Evolutionary conservation across 2,329 filamentous ascomycete genomes (phyloP), one percentile per base, ranked within the genome.

Genomic region (Botrytis deweyae): DNA sequence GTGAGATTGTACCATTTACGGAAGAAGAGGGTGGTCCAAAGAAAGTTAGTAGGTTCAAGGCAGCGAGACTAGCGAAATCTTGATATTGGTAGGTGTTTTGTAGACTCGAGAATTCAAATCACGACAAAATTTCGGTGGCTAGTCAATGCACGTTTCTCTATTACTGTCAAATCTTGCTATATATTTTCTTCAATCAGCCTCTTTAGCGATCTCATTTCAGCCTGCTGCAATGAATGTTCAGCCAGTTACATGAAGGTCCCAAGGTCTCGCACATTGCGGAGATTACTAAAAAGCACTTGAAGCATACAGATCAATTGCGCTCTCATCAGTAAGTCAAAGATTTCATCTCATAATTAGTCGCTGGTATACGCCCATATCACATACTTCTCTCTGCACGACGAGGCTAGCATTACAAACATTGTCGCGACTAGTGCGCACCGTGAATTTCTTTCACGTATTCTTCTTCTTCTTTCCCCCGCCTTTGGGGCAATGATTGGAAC

Each of bases 41-140:
- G 82, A 89, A 87, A 78, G 82, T 93, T 76, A 94, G 92, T 84
- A 88, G 90, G 75, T 94, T 94, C 84, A 93, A 90, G 84, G 91
- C 91, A 67, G 91, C 91, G 3, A 87, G 90, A 76, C 83, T 93
- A 73, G 87, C 87, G 42, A 86, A 83, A 79, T 74, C 70, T 38
- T 72, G 42, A 68, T 36, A 4, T 33, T 67, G 55, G 66, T 69
- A 58, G 69, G 69, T 62, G 29, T 71, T 59, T 44, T 66, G 33
- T 72, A 72, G 61, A 66, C 25, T 69, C 66, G 22, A 69, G 25
- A 58, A 69, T 69, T 69, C 10, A 69, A 42, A 33, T 59, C 29
- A 65, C 55, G 73, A 20, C n/a, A 59, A 69, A 25, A 4, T 42
- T 29, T 20, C 1, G 66, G 52, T 59, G n/a, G n/a, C 38, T 69